Percentiles rank a stretch among this genome's conserved stretches.
phyloP scores from a whole-genome alignment of 2,329 filamentous ascomycete species.

The Exophiala xenobiotica region DNA sequence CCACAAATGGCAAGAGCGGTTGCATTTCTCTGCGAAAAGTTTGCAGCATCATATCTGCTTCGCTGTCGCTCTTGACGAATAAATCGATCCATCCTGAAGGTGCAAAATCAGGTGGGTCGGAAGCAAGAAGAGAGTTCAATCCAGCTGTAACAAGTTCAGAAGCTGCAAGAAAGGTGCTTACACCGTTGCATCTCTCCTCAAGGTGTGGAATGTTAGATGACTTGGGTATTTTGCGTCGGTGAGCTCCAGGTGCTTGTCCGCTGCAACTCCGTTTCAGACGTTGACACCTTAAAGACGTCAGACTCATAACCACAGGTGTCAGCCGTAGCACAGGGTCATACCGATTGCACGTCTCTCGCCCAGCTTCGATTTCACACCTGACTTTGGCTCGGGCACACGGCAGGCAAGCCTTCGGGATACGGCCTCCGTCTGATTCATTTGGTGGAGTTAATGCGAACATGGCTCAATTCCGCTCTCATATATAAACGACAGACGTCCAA shows the following conservation, averaged over 20 bases:
- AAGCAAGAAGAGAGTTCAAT: background rate
- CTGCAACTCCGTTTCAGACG: constrained; percentile 32
- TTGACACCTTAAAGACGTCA: constrained; percentile 29
- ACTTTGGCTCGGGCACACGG: constrained; percentile 17
- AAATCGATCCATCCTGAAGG: constrained; percentile 8
- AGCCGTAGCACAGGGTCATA: background rate
- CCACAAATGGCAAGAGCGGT: constrained; percentile 31
- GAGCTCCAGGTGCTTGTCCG: constrained; percentile 30
- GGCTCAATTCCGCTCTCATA: background rate
- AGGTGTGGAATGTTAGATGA: constrained; percentile 25
- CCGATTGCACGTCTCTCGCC: constrained; percentile 9
- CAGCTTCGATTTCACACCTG: constrained; percentile 12
- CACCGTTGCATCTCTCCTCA: constrained; percentile 32
- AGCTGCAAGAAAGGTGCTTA: constrained; percentile 29
- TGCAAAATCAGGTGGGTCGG: background rate
- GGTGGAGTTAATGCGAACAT: constrained; percentile 1
- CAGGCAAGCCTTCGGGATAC: constrained; percentile 16
- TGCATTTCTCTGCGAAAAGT: constrained; percentile 22
- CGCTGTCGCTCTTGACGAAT: constrained; percentile 4
- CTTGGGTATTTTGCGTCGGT: constrained; percentile 21
- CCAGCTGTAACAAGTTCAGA: constrained; percentile 7
- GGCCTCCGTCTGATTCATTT: background rate
- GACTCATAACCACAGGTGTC: background rate
- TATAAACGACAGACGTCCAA: background rate
- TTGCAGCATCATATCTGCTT: constrained; percentile 18